Evolutionary conservation across 192 early-diverging fungal genomes (phyloP).

Genomic region (Podila verticillata): DNA sequence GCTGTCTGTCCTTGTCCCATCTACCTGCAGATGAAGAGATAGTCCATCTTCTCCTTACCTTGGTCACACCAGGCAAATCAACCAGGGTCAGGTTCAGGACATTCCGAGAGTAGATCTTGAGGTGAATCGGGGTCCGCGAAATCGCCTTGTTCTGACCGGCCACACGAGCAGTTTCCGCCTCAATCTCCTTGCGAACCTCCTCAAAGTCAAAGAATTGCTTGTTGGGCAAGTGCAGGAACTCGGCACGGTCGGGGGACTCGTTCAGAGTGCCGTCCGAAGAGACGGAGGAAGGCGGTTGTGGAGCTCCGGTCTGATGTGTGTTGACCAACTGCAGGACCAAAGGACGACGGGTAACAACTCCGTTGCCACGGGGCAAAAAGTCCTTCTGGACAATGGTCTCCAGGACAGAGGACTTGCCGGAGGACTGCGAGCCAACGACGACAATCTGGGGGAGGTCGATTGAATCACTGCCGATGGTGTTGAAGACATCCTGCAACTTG

Average conservation of each 20-base stretch:
- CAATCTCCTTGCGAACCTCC: constrained; percentile 83
- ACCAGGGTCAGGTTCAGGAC: constrained; percentile 86
- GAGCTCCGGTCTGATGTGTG: constrained; percentile 35
- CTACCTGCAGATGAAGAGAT: no score
- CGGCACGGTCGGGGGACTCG: constrained; percentile 50
- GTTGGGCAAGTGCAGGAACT: constrained; percentile 82
- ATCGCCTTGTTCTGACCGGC: constrained; percentile 86
- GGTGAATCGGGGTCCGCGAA: constrained; percentile 79
- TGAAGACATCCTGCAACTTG: constrained; percentile 84
- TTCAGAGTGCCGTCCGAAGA: constrained; percentile 41
- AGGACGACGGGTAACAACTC: constrained; percentile 86
- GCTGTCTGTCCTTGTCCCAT: no score
- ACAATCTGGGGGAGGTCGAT: constrained; percentile 88
- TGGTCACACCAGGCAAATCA: constrained; percentile 87
- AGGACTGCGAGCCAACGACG: constrained; percentile 87
- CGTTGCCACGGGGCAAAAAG: constrained; percentile 94
- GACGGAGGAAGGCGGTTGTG: constrained; percentile 28
- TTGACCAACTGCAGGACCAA: constrained; percentile 84
- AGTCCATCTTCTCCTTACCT: constrained; percentile 52
- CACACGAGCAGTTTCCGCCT: constrained; percentile 79
- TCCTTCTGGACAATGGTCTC: constrained; percentile 98
- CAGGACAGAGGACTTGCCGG: constrained; percentile 96
- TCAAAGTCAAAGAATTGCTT: constrained; percentile 80
- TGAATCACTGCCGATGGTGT: constrained; percentile 75
- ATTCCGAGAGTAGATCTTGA: constrained; percentile 79